These are phyloP conservation scores for Cladophialophora chaetospira DNA, from an alignment of 2,329 filamentous ascomycete genomes.

Conservation along the genomic window DNA sequence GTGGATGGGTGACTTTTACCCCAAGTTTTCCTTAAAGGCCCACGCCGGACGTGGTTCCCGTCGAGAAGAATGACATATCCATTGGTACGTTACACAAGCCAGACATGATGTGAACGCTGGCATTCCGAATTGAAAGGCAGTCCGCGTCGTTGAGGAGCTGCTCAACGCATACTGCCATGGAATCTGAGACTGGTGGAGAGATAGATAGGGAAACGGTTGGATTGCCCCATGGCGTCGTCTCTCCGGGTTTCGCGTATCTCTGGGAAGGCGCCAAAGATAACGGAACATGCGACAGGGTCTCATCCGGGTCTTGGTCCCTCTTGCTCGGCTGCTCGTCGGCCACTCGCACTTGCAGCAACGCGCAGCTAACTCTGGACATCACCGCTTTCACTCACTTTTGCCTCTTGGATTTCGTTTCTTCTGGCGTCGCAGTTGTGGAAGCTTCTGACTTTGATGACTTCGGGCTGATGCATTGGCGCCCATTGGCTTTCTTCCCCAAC, in stretches of 20 bases:
- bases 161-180: too few relatives aligned
- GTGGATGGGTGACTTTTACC: neutral
- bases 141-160: too few relatives aligned
- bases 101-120: neutral
- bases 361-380: conserved; percentile 10
- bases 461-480: neutral
- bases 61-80: too few relatives aligned
- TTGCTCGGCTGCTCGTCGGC: conserved; percentile 4
- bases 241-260: conserved; percentile 7
- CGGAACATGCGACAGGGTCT: conserved; percentile 12
- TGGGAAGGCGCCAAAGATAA: conserved; percentile 14
- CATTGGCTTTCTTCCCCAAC: conserved; percentile 3
- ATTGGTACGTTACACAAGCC: neutral
- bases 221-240: too few relatives aligned
- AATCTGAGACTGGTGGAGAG: neutral
- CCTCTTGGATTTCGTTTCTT: neutral
- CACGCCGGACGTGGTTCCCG: too few relatives aligned
- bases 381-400: conserved; percentile 6
- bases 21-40: too few relatives aligned
- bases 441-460: neutral
- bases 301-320: conserved; percentile 6
- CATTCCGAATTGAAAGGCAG: too few relatives aligned
- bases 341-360: neutral
- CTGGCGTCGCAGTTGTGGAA: neutral
- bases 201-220: neutral